Base-by-base conservation (phyloP, 306 rosid genomes). In the Acacia confusa region DNA sequence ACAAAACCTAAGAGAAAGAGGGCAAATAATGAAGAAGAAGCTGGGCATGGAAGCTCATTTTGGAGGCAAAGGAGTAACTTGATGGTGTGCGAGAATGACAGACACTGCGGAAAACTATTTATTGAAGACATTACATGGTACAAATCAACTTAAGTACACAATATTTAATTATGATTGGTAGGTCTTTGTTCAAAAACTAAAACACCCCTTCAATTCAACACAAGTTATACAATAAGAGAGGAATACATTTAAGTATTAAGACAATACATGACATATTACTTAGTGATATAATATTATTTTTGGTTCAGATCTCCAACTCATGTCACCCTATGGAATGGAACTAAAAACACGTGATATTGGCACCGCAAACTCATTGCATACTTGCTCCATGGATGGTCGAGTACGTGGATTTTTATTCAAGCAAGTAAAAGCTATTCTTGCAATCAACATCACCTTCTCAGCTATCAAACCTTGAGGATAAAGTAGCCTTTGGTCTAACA, bases 361-460 rank as follows among this genome's bases (percentile, higher is more conserved):
- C 34, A 65, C 69, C 22, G 14, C 69, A 58, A 84, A 38, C 9
- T 52, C 81, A 61, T 84, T 75, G 40, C 48, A 45, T 30, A 84
- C 74, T 47, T 69, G 83, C 24, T 79, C 84, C 84, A 79, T 84
- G 55, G 84, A 75, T 69, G 83, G 87, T 0, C 84, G 77, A 68
- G 41, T 57, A 57, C 11, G 50, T 36, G 83, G 81, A 25, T 44
- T 74, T 45, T 75, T 19, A 24, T 25, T 74, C 72, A 83, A 74
- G 78, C 86, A 83, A 57, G 68, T 25, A 44, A 79, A 43, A 57
- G 81, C 72, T 47, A 68, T 32, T 48, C 27, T 68, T 57, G 68
- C 60, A 79, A 83, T 45, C 34, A 74, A 19, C 40, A 79, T 20
- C 69, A 83, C 81, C 48, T 44, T 72, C 17, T 17, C 72, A 58